phyloP scores from a whole-genome alignment of 768 basidiomycete species.

The Calocera cornea region DNA sequence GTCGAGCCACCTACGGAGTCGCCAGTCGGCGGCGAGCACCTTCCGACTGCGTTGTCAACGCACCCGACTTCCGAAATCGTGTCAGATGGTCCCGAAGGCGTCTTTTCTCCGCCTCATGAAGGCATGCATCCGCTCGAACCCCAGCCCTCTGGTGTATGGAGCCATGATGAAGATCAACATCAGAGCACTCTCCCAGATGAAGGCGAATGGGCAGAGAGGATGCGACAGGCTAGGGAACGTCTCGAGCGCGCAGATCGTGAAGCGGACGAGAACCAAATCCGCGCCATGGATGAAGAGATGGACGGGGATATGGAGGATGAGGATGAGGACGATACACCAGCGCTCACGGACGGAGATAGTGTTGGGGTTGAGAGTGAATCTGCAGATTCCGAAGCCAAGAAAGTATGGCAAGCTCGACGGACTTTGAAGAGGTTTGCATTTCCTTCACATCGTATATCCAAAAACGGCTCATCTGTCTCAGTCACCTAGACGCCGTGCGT shows the following conservation, averaged over 20 bases:
- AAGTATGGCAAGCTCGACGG: slow-evolving; percentile 74
- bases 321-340: slow-evolving; percentile 35
- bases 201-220: not conserved
- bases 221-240: not conserved
- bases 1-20: not conserved
- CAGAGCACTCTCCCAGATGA: slow-evolving; percentile 2
- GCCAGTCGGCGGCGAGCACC: not conserved
- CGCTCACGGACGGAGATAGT: slow-evolving; percentile 31
- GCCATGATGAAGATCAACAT: not conserved
- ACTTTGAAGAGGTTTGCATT: slow-evolving; percentile 72
- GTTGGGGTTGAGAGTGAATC: slow-evolving; percentile 3
- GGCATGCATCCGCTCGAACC: not conserved
- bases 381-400: slow-evolving; percentile 49
- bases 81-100: not conserved
- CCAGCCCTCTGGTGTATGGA: not conserved
- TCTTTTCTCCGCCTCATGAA: not conserved
- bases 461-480: slow-evolving; percentile 23
- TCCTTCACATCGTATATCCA: slow-evolving; percentile 4
- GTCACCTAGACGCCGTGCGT: slow-evolving; percentile 87
- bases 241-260: not conserved
- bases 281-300: not conserved
- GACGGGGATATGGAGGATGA: slow-evolving; percentile 38
- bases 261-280: not conserved
- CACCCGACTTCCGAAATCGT: not conserved
- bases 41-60: not conserved